Evolutionary conservation across 306 rosid species (phyloP), one percentile per base, ranked within the genome.

Genomic region (Styphnolobium japonicum): DNA sequence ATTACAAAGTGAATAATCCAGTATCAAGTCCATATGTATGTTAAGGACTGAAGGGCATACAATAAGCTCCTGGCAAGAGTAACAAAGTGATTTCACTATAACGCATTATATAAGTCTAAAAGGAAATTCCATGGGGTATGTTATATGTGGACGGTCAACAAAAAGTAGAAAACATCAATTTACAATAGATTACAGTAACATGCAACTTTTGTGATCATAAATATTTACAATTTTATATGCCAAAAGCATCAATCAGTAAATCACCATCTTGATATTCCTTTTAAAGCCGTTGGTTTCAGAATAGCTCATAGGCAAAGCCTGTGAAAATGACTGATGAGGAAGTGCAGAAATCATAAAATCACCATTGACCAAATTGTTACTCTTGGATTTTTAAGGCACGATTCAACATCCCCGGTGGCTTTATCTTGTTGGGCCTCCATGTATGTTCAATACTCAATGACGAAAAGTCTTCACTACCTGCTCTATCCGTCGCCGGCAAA

Each of bases 391-490:
- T 45, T 18, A 55, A 71, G 49, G 80, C 73, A 42, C 56, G 78
- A 61, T 22, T 52, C 71, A 75, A 25, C 25, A 34, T 18, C 60
- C 55, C 57, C 18, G 4, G 57, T 61, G 23, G 33, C 53, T 57
- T 14, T 71, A 68, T 55, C 82, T 15, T 25, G 66, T 31, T 51
- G 61, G 16, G 21, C 52, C 55, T 60, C 75, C 68, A 33, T 8
- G 29, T 14, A 42, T 73, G 69, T 65, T 51, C 79, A 6, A 49
- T 21, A 62, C 76, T 90, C 88, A 95, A 90, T 95, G 98, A 42
- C 97, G 98, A 85, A 86, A 95, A n/a, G 98, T 91, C 83, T 90
- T 95, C 49, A 95, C 99, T 0, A 86, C 89, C 83, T 89, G 96
- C 49, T 95, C 97, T 67, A 95, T 88, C 80, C 87, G 83, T 19